These are phyloP conservation scores for Rhypophila decipiens DNA, from an alignment of 495 filamentous ascomycete genomes.

Conservation along the genomic window DNA sequence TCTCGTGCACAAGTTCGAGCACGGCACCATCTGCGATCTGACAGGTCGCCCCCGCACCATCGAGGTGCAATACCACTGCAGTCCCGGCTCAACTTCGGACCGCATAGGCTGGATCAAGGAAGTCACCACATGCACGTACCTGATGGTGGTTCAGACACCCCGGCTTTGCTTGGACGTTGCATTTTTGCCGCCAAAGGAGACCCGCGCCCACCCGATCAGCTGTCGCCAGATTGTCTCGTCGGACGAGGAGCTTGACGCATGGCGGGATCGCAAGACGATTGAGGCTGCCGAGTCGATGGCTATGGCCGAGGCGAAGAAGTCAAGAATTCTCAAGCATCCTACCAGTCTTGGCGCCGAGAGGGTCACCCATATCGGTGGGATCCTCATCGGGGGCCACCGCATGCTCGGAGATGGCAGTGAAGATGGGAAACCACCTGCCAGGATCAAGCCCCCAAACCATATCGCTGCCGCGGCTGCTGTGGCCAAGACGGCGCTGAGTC, in stretches of 20 bases:
- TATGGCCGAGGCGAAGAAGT: constrained; percentile 35
- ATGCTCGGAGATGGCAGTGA: constrained; percentile 29
- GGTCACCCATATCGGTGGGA: constrained; percentile 38
- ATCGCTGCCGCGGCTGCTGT: not conserved
- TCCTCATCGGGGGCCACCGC: constrained; percentile 51
- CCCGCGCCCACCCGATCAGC: constrained; percentile 67
- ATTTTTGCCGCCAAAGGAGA: constrained; percentile 80
- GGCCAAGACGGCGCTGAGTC: constrained; percentile 1
- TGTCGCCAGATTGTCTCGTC: constrained; percentile 63
- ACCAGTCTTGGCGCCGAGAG: constrained; percentile 3
- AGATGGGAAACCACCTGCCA: constrained; percentile 30
- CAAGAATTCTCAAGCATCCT: constrained; percentile 20
- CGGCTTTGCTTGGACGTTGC: constrained; percentile 88
- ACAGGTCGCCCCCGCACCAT: constrained; percentile 79
- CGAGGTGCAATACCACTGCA: constrained; percentile 91
- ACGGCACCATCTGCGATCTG: constrained; percentile 87
- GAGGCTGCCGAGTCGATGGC: constrained; percentile 47
- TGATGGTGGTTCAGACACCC: constrained; percentile 92
- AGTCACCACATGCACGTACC: constrained; percentile 83
- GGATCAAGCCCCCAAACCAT: constrained; percentile 30
- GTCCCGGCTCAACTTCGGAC: constrained; percentile 65
- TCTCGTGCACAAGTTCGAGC: constrained; percentile 78
- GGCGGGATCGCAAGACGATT: constrained; percentile 49
- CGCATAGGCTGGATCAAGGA: constrained; percentile 95
- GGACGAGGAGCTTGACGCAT: constrained; percentile 48